Conservation (phyloP, 2,329 filamentous ascomycete species). For the Alternaria postmessia region DNA sequence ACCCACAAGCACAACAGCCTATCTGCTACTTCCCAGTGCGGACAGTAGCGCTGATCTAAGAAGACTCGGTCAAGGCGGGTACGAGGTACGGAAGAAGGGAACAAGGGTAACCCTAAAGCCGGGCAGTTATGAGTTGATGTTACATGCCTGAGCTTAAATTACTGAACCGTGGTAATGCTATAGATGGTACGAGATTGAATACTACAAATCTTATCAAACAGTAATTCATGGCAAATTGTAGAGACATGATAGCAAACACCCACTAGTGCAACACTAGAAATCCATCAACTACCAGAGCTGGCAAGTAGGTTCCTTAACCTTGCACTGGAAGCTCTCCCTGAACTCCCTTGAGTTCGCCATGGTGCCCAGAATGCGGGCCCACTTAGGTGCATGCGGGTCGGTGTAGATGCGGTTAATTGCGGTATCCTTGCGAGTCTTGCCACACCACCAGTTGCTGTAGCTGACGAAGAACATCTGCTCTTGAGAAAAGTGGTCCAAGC, state of each 20-base stretch:
- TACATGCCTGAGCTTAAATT: neutral
- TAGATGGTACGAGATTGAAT: neutral
- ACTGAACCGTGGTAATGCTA: neutral
- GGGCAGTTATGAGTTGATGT: neutral
- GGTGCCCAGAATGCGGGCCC: slow-evolving; percentile 66
- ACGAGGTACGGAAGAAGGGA: neutral
- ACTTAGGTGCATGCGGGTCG: slow-evolving; percentile 71
- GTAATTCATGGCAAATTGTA: neutral
- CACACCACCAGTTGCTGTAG: slow-evolving; percentile 72
- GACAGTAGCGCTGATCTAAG: neutral
- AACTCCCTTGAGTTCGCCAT: slow-evolving; percentile 74
- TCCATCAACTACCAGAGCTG: slow-evolving; percentile 67
- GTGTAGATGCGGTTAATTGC: slow-evolving; percentile 66
- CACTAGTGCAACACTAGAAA: too few relatives aligned
- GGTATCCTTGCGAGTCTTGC: slow-evolving; percentile 67
- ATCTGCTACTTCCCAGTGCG: neutral
- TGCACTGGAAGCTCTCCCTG: slow-evolving; percentile 71
- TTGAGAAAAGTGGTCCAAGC: slow-evolving; percentile 68
- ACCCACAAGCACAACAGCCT: neutral
- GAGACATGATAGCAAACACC: neutral
- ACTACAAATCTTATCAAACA: neutral
- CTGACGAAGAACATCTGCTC: slow-evolving; percentile 75
- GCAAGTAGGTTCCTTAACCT: slow-evolving; percentile 70
- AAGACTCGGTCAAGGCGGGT: neutral
- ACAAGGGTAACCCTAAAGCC: neutral